Evolutionary conservation across 352 stramenopile species (phyloP).

Genomic region (Phytophthora cryptogea): DNA sequence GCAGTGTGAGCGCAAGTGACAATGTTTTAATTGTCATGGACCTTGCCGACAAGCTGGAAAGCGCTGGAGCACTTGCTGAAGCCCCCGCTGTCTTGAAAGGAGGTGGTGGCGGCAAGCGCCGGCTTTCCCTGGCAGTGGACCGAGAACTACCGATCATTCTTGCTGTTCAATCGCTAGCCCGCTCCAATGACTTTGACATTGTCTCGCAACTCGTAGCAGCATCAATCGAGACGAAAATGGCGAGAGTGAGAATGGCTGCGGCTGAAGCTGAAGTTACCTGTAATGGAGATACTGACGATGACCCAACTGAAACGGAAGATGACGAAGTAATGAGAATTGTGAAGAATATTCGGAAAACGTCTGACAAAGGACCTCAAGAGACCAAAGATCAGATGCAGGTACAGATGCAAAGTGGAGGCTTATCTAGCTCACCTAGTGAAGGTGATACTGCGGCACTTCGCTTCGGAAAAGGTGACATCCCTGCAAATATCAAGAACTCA

Average conservation of each 20-base stretch:
- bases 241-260: conserved; percentile 4
- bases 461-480: conserved; percentile 43
- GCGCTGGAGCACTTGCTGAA: conserved; percentile 19
- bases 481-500: conserved; percentile 52
- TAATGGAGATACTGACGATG: conserved; percentile 24
- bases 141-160: conserved; percentile 38
- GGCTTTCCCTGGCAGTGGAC: conserved; percentile 36
- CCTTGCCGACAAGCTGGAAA: conserved; percentile 61
- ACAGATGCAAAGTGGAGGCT: conserved; percentile 12
- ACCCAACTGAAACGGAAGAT: conserved; percentile 37
- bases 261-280: conserved; percentile 1
- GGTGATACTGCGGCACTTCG: conserved; percentile 19
- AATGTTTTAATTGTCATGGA: conserved; percentile 55
- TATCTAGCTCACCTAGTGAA: conserved; percentile 12
- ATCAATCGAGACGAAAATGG: conserved; percentile 21
- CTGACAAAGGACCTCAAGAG: conserved; percentile 24
- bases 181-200: conserved; percentile 39
- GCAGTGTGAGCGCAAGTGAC: conserved; percentile 22
- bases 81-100: not conserved
- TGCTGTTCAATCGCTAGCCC: conserved; percentile 44
- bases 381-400: conserved; percentile 11
- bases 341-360: conserved; percentile 37
- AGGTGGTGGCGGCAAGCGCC: conserved; percentile 17
- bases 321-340: conserved; percentile 40
- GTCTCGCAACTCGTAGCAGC: conserved; percentile 23